phyloP scores from a whole-genome alignment of 331 rosid species.

The Pyracantha coccinea region DNA sequence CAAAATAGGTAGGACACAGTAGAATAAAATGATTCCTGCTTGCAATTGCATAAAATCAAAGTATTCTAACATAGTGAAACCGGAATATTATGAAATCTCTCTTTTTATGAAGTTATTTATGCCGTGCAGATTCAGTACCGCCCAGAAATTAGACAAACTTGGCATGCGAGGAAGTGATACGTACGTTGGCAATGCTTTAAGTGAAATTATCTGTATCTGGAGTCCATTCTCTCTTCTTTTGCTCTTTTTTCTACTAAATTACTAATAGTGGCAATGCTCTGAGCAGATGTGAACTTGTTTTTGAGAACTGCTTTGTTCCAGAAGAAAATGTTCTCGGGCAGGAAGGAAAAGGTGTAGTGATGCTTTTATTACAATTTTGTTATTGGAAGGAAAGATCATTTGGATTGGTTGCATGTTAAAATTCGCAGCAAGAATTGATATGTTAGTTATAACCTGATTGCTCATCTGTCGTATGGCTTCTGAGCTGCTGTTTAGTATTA shows the following conservation, averaged over 20 bases:
- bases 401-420: not conserved
- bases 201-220: slow-evolving; percentile 2
- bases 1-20: not conserved
- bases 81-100: slow-evolving; percentile 3
- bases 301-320: slow-evolving; percentile 95
- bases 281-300: slow-evolving; percentile 94
- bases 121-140: slow-evolving; percentile 77
- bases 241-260: slow-evolving; percentile 13
- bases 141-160: slow-evolving; percentile 93
- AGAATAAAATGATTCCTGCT: not conserved
- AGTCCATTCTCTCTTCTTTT: not conserved
- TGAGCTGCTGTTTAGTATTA: not conserved
- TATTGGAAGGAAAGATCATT: slow-evolving; percentile 2
- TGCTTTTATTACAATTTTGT: not conserved
- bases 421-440: not conserved
- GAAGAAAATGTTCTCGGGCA: slow-evolving; percentile 88
- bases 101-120: slow-evolving; percentile 8
- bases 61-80: not conserved
- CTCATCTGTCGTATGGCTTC: not conserved
- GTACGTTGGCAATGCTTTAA: slow-evolving; percentile 39
- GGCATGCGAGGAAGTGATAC: slow-evolving; percentile 99
- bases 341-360: slow-evolving; percentile 80
- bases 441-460: not conserved
- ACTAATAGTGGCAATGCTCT: slow-evolving; percentile 31
- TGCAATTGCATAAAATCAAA: not conserved